These are phyloP conservation scores for Raddia guianensis DNA, from an alignment of 176 grass and related monocot species.

Conservation along the genomic window DNA sequence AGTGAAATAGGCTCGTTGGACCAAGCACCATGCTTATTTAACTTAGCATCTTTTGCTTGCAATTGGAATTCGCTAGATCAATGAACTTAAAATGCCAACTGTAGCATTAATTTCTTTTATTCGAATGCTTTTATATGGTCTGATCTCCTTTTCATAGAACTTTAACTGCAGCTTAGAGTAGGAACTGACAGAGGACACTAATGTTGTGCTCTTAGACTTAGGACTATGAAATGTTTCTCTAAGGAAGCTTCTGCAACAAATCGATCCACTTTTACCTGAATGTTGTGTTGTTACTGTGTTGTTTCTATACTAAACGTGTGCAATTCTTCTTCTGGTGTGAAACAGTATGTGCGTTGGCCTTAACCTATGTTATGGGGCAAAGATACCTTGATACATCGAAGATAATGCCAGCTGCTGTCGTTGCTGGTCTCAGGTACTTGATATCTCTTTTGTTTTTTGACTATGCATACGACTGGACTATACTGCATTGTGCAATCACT, in stretches of 20 bases:
- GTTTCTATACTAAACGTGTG: conserved; percentile 11
- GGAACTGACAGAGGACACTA: neutral
- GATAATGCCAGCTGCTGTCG: conserved; percentile 91
- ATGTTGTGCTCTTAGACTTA: neutral
- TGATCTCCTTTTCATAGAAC: neutral
- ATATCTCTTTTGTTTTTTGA: neutral
- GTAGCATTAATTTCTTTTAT: neutral
- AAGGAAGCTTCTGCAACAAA: neutral
- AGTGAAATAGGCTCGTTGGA: no score
- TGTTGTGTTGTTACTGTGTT: conserved; percentile 11
- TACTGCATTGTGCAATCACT: neutral
- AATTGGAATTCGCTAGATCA: neutral
- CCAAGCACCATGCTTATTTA: neutral
- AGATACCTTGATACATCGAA: conserved; percentile 87
- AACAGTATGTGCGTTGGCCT: conserved; percentile 75
- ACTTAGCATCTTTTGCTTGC: neutral
- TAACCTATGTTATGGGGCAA: conserved; percentile 84
- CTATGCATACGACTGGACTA: neutral
- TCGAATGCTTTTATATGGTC: conserved; percentile 16
- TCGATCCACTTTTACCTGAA: neutral
- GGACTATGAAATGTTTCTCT: neutral
- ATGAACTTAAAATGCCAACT: neutral
- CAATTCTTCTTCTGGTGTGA: conserved; percentile 25
- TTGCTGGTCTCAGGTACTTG: conserved; percentile 77
- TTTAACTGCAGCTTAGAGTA: neutral